phyloP scores from a whole-genome alignment of 2,329 filamentous ascomycete genomes.

The Rutstroemia sp. region DNA sequence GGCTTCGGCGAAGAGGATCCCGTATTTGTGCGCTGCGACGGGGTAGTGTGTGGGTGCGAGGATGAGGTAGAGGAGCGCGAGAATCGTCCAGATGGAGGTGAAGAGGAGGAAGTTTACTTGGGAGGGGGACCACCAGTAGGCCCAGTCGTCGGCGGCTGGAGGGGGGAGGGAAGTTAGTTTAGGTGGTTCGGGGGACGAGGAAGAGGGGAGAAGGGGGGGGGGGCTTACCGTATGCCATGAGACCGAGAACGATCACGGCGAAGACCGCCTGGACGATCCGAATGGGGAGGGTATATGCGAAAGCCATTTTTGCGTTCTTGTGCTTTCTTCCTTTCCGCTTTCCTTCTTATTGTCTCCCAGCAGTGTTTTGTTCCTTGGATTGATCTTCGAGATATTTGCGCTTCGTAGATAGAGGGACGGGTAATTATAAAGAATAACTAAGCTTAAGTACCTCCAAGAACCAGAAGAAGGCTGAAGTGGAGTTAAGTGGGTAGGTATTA shows the following conservation, averaged over 20 bases:
- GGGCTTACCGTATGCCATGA: constrained; percentile 61
- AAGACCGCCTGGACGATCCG: constrained; percentile 62
- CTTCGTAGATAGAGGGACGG: too few relatives aligned
- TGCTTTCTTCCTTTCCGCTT: too few relatives aligned
- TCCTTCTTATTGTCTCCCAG: too few relatives aligned
- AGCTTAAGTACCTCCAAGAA: too few relatives aligned
- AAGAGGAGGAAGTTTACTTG: constrained; percentile 75
- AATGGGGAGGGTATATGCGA: constrained; percentile 44
- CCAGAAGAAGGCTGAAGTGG: not conserved
- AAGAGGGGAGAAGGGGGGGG: constrained; percentile 7
- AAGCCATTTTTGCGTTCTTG: constrained; percentile 35
- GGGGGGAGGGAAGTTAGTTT: not conserved
- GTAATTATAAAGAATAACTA: too few relatives aligned
- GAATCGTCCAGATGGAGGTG: constrained; percentile 65
- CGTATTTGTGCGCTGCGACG: constrained; percentile 53
- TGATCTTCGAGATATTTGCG: too few relatives aligned
- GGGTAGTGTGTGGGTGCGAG: constrained; percentile 57
- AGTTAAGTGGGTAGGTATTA: not conserved
- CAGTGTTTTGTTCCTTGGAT: too few relatives aligned
- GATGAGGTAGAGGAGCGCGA: constrained; percentile 63
- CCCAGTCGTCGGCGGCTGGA: constrained; percentile 47
- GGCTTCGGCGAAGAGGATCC: constrained; percentile 58
- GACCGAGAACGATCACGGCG: constrained; percentile 65
- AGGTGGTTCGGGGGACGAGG: not conserved
- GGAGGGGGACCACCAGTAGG: constrained; percentile 40